phyloP scores from a whole-genome alignment of 2,329 filamentous ascomycete genomes.

The Alternaria infectoria region DNA sequence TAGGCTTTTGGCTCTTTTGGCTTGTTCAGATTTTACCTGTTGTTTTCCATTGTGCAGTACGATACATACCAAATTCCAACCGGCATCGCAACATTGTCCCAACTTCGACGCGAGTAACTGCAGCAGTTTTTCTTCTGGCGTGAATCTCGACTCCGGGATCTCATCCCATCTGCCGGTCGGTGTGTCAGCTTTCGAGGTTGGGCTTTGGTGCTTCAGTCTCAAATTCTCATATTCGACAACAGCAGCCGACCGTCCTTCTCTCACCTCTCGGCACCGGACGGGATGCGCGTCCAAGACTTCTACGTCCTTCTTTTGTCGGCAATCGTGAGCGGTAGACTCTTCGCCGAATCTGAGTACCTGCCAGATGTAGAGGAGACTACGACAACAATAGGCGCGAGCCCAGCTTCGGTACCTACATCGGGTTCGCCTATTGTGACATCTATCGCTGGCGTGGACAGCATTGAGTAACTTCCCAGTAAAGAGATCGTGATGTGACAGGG shows the following conservation, averaged over 20 bases:
- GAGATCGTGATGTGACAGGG: background rate
- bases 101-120: background rate
- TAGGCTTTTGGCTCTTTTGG: background rate
- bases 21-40: background rate
- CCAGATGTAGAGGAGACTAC: background rate
- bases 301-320: background rate
- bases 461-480: background rate
- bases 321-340: background rate
- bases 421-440: background rate
- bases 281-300: background rate
- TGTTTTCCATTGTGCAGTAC: background rate
- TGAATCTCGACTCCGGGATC: background rate
- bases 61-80: background rate
- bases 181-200: background rate
- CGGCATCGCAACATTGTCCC: background rate
- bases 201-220: background rate
- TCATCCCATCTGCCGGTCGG: background rate
- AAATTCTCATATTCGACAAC: background rate
- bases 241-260: background rate
- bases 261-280: background rate
- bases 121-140: background rate
- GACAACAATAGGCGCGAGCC: slow-evolving; percentile 1
- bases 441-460: background rate
- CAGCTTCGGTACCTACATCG: slow-evolving; percentile 7
- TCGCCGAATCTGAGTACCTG: background rate